Evolutionary conservation across 1,284 basidiomycete genomes (phyloP).

Genomic region (Cryptococcus sp.): DNA sequence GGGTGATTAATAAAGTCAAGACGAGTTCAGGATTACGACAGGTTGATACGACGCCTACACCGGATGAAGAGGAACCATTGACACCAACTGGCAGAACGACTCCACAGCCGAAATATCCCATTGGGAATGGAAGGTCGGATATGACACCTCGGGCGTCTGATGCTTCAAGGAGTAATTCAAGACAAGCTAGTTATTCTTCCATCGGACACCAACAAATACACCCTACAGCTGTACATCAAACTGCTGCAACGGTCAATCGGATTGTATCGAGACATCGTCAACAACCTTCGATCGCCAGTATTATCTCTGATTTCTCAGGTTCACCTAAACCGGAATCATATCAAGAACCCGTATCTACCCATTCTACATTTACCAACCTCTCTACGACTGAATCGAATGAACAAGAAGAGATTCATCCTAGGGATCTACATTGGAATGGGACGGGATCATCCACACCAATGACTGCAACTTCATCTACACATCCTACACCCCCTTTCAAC

Average conservation of each 20-base stretch:
- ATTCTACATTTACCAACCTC: background rate
- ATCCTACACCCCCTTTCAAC: constrained; percentile 30
- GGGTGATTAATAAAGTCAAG: constrained; percentile 64
- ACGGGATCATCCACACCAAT: constrained; percentile 36
- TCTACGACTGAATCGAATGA: constrained; percentile 4
- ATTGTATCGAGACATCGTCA: constrained; percentile 39
- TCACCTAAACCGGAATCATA: constrained; percentile 10
- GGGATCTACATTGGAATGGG: background rate
- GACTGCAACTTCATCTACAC: constrained; percentile 34
- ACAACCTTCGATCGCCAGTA: constrained; percentile 45
- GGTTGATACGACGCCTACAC: background rate
- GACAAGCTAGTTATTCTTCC: background rate
- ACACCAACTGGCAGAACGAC: constrained; percentile 14
- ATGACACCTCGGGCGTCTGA: constrained; percentile 16
- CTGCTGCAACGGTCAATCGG: constrained; percentile 26
- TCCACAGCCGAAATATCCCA: constrained; percentile 5
- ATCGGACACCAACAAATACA: constrained; percentile 3
- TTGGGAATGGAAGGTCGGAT: constrained; percentile 17
- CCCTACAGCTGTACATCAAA: constrained; percentile 11
- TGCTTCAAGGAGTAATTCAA: background rate
- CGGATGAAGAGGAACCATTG: constrained; percentile 1
- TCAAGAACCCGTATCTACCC: background rate
- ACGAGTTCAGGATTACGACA: background rate
- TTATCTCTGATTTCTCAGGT: constrained; percentile 35
- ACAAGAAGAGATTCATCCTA: constrained; percentile 1